Evolutionary conservation across 441 rosid species (phyloP).

Genomic region (Populus hybrid): DNA sequence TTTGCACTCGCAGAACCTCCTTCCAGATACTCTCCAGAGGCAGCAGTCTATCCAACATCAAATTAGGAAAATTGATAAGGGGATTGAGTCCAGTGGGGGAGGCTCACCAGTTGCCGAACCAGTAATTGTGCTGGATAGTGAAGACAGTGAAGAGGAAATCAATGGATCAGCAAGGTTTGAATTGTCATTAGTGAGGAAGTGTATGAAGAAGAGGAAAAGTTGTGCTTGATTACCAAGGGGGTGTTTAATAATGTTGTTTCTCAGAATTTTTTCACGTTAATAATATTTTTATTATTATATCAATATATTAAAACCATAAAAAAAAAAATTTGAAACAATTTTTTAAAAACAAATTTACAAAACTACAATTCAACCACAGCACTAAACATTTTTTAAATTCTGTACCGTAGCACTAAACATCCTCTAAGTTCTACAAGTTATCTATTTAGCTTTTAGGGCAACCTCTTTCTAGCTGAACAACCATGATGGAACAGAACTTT

Average conservation of each 20-base stretch:
- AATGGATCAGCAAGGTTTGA: constrained; percentile 27
- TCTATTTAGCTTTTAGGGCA: not conserved
- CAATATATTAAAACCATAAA: no score
- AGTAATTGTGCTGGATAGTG: constrained; percentile 60
- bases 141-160: constrained; percentile 64
- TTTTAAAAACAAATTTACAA: no score
- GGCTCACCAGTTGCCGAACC: constrained; percentile 37
- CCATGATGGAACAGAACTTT: no score
- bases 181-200: constrained; percentile 37
- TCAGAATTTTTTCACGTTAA: no score
- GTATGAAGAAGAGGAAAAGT: constrained; percentile 30
- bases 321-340: no score
- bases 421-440: not conserved
- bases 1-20: constrained; percentile 3
- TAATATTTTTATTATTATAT: no score
- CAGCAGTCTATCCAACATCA: constrained; percentile 18
- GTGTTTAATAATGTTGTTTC: no score
- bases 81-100: constrained; percentile 27
- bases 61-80: constrained; percentile 9
- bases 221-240: constrained; percentile 23
- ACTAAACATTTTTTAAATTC: no score
- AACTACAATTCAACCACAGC: no score
- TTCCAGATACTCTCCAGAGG: constrained; percentile 13
- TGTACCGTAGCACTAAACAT: no score
- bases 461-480: no score